A percentile compares a stretch with the other conserved stretches of the same genome.
phyloP scores from a whole-genome alignment of 495 filamentous ascomycete genomes.

The Xylaria flabelliformis region DNA sequence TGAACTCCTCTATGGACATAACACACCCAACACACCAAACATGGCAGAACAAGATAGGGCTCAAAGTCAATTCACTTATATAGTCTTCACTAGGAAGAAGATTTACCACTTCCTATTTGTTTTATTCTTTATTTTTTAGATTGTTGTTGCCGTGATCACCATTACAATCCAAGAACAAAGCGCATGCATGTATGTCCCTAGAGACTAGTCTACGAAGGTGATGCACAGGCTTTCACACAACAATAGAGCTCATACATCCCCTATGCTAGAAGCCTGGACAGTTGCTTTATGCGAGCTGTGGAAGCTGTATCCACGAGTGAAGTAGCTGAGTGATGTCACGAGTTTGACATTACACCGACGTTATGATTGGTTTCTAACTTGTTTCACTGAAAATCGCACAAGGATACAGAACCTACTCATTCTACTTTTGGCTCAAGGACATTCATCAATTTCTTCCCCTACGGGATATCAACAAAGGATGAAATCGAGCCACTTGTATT shows the following conservation, averaged over 20 bases:
- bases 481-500: background rate
- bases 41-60: too few species aligned
- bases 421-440: background rate
- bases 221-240: too few species aligned
- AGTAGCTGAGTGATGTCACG: background rate
- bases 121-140: too few species aligned
- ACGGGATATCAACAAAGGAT: background rate
- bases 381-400: background rate
- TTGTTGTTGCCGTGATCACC: too few species aligned
- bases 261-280: too few species aligned
- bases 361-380: too few species aligned
- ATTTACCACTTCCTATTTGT: background rate
- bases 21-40: background rate
- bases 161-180: too few species aligned
- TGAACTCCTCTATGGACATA: background rate
- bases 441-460: background rate
- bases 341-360: too few species aligned
- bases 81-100: background rate
- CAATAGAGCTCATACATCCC: too few species aligned
- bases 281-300: background rate
- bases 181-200: too few species aligned
- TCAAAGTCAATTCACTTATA: background rate
- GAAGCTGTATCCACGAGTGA: background rate
- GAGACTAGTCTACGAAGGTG: too few species aligned
- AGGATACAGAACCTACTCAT: background rate